phyloP scores from a whole-genome alignment of 192 early-diverging fungal species.

The Neocallimastix lanati region DNA sequence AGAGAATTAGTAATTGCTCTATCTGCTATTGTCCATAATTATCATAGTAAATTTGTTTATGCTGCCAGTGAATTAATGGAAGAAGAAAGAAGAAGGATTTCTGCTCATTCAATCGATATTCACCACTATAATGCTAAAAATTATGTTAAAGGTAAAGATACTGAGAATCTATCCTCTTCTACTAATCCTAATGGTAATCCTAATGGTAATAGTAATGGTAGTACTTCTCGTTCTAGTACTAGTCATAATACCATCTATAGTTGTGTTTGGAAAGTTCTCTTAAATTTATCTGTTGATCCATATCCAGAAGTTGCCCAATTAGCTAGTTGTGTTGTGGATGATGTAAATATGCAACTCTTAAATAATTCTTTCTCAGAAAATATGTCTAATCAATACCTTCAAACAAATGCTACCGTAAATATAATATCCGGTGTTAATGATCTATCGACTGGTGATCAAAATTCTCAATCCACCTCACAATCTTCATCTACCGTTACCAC shows the following conservation, averaged over 20 bases:
- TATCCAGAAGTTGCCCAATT: slow-evolving; percentile 51
- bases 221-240: too few species aligned
- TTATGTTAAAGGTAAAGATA: slow-evolving; percentile 2
- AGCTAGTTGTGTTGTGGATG: slow-evolving; percentile 58
- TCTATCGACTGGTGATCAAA: not conserved
- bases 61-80: slow-evolving; percentile 36
- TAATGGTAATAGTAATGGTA: too few species aligned
- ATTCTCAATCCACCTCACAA: slow-evolving; percentile 1
- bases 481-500: slow-evolving; percentile 6
- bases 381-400: too few species aligned
- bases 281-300: slow-evolving; percentile 65
- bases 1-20: slow-evolving; percentile 66
- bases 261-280: slow-evolving; percentile 62
- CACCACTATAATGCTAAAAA: not conserved
- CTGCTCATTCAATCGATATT: not conserved
- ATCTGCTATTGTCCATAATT: slow-evolving; percentile 52
- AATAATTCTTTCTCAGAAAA: slow-evolving; percentile 8
- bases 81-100: slow-evolving; percentile 14
- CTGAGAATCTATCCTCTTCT: slow-evolving; percentile 5
- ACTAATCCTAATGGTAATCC: slow-evolving; percentile 1
- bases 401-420: not conserved
- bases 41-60: slow-evolving; percentile 36
- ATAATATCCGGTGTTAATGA: not conserved
- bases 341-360: slow-evolving; percentile 27
- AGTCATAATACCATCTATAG: slow-evolving; percentile 32